A percentile compares a stretch with the other conserved stretches of the same genome.
These are phyloP conservation scores for Tricholoma matsutake DNA, from an alignment of 768 basidiomycete species.

Conservation along the genomic window DNA sequence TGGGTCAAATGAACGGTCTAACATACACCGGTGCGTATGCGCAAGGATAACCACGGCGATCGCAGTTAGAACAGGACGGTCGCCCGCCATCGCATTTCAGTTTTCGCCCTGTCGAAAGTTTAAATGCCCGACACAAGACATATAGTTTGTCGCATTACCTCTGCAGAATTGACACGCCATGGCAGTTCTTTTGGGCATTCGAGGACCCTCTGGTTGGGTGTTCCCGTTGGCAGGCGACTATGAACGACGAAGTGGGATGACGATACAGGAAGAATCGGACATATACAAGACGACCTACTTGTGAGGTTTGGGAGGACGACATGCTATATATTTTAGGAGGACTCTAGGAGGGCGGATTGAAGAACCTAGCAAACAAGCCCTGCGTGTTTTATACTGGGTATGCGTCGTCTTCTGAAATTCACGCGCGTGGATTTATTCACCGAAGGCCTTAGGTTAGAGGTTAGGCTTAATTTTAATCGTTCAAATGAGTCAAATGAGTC, in stretches of 20 bases:
- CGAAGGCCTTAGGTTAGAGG: neutral
- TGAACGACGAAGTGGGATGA: neutral
- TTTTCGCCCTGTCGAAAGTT: constrained; percentile 52
- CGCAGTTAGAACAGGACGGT: constrained; percentile 66
- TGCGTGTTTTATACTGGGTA: neutral
- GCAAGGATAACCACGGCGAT: constrained; percentile 56
- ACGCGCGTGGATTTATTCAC: neutral
- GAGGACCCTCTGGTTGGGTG: constrained; percentile 12
- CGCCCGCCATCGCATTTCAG: constrained; percentile 68
- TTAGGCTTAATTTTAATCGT: neutral
- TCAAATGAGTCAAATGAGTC: too few species aligned
- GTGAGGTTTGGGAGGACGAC: constrained; percentile 10
- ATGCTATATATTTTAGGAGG: constrained; percentile 3
- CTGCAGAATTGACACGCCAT: constrained; percentile 79
- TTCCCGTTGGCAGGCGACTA: constrained; percentile 4
- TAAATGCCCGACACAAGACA: neutral
- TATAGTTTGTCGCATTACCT: constrained; percentile 34
- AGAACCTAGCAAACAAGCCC: neutral
- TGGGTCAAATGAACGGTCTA: constrained; percentile 10
- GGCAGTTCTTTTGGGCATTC: constrained; percentile 44
- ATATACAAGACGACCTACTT: constrained; percentile 3
- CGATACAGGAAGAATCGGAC: neutral
- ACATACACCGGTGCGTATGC: constrained; percentile 66
- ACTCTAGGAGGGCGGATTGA: constrained; percentile 1
- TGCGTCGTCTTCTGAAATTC: neutral